Percentiles rank a stretch among this genome's conserved stretches.
These are phyloP conservation scores for Trematosphaeria pertusa DNA, from an alignment of 2,329 filamentous ascomycete genomes.

Conservation along the genomic window DNA sequence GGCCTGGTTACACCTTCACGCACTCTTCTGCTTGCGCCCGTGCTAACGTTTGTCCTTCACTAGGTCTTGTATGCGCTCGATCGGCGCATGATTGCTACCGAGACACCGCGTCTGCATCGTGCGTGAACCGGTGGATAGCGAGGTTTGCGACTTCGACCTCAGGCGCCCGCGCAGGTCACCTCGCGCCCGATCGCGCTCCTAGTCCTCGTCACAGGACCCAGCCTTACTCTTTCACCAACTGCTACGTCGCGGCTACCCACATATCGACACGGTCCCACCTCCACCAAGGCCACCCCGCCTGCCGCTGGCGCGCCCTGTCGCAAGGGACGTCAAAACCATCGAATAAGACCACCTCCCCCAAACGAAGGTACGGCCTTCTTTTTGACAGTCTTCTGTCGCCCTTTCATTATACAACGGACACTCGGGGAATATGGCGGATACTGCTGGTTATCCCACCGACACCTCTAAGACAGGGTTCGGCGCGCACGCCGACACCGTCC, in stretches of 20 bases:
- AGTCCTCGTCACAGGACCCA: constrained; percentile 23
- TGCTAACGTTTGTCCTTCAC: constrained; percentile 47
- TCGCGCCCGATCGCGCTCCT: constrained; percentile 14
- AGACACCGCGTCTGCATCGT: constrained; percentile 24
- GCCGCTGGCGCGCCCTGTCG: constrained; percentile 23
- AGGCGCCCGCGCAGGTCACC: constrained; percentile 28
- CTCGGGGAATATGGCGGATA: constrained; percentile 42
- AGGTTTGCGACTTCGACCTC: constrained; percentile 34
- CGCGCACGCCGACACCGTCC: constrained; percentile 31
- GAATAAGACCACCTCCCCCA: constrained; percentile 25
- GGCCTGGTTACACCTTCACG: constrained; percentile 35
- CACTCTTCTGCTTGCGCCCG: constrained; percentile 32
- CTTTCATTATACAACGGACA: constrained; percentile 9
- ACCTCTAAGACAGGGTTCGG: constrained; percentile 39
- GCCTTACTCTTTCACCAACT: constrained; percentile 16
- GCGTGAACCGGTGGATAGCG: constrained; percentile 33
- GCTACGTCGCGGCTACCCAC: constrained; percentile 27
- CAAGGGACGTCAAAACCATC: constrained; percentile 14
- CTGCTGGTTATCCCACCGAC: constrained; percentile 47
- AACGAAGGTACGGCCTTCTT: constrained; percentile 23
- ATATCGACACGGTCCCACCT: constrained; percentile 24
- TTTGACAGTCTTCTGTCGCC: constrained; percentile 15
- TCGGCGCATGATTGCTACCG: constrained; percentile 36
- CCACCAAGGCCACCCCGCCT: constrained; percentile 19
- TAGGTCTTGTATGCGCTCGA: constrained; percentile 35